Base-by-base conservation (phyloP, 2,329 filamentous ascomycete genomes). In the Verticillium nubilum region DNA sequence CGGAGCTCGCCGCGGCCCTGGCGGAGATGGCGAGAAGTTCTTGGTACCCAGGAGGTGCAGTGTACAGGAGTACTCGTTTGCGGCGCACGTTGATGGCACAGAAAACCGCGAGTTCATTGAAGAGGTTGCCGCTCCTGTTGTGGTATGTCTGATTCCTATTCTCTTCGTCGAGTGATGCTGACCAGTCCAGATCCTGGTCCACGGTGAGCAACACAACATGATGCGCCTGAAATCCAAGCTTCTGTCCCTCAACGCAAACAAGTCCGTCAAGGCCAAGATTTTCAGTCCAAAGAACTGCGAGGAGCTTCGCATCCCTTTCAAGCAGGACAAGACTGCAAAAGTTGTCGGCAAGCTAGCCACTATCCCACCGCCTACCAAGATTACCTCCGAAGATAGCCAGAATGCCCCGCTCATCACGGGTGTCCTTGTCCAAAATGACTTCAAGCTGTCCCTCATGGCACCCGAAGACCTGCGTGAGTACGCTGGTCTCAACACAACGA, bases 21-120 rank as follows among this genome's bases (percentile, higher is more conserved):
- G 84, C 4, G 86, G 82, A 1, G 90, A 93, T 52, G 84, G 86
- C n/a, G 92, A 96, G 65, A 92, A 93, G 70, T 85, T 93, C 23
- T 91, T 96, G 86, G 95, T 99, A 60, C 93, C 93, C 0, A 83
- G 95, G 62, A 83, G 95, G 62, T 99, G 95, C 74, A 97, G 90
- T 56, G 90, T 99, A 10, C 89, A 96, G 59, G 95, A 99, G 72
- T 93, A 90, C 72, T 96, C 91, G 19, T 99, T 99, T 72, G 95
- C 95, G 2, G 95, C 95, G 0, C 95, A 99, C 69, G 95, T 99
- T 4, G 95, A 98, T 67, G 96, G 95, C 31, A 89, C 90, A 7
- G 94, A 99, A 73, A 99, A 99, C 69, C 86, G 92, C 61, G 93
- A 96, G 66, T 99, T 99, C 69, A 97, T 99, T 61, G 94, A 98